Evolutionary conservation across 768 basidiomycete species (phyloP).

Genomic region (Mycena filopes): DNA sequence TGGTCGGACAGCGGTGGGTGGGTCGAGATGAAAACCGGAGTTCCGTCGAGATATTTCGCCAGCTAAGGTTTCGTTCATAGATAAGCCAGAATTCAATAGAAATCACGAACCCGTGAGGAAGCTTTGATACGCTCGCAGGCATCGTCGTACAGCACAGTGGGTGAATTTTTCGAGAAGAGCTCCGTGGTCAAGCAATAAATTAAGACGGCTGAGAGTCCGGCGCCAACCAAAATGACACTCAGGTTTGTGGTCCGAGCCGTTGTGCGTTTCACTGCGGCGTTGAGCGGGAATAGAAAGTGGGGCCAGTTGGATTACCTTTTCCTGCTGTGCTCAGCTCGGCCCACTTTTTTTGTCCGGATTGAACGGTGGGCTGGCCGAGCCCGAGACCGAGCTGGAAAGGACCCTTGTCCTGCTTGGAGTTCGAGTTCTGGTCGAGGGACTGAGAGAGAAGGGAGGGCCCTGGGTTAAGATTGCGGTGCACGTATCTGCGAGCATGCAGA

Average conservation of each 20-base stretch:
- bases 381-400: conserved; percentile 85
- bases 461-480: conserved; percentile 53
- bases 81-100: neutral
- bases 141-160: conserved; percentile 80
- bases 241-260: conserved; percentile 62
- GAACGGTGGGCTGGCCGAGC: conserved; percentile 64
- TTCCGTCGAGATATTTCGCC: conserved; percentile 71
- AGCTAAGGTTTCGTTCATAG: conserved; percentile 56
- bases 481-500: conserved; percentile 49
- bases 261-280: conserved; percentile 55
- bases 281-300: conserved; percentile 6
- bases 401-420: conserved; percentile 64
- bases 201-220: conserved; percentile 79
- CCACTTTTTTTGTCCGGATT: conserved; percentile 75
- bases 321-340: conserved; percentile 79
- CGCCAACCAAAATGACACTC: conserved; percentile 77
- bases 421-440: conserved; percentile 65
- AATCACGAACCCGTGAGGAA: conserved; percentile 53
- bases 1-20: conserved; percentile 78
- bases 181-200: conserved; percentile 85
- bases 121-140: conserved; percentile 64
- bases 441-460: conserved; percentile 68
- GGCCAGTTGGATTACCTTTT: conserved; percentile 64
- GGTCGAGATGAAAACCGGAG: conserved; percentile 85
- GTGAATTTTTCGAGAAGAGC: conserved; percentile 88